phyloP scores from a whole-genome alignment of 208 protist genomes.

The Trichomonas tenax region DNA sequence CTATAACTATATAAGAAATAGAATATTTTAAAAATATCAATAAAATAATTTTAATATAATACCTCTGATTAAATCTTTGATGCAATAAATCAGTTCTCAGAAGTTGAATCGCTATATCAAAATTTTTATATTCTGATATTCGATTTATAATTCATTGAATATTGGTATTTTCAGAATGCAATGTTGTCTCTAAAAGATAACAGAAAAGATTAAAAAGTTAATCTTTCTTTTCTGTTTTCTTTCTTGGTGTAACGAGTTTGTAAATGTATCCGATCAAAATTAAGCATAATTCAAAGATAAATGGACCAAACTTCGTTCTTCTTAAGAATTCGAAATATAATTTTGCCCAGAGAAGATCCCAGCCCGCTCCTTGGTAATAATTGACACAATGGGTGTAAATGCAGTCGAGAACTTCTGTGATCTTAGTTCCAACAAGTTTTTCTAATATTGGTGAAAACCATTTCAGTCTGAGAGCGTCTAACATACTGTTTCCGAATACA shows the following conservation, averaged over 20 bases:
- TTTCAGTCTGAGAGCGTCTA: neutral
- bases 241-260: neutral
- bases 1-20: no score
- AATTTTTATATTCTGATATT: no score
- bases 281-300: neutral
- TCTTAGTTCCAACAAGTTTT: neutral
- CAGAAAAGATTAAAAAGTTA: neutral
- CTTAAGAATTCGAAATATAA: neutral
- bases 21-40: no score
- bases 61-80: no score
- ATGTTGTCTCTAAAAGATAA: no score
- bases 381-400: neutral
- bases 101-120: no score
- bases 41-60: no score
- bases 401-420: neutral
- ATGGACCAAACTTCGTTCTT: neutral
- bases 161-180: no score
- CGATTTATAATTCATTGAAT: no score
- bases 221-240: neutral
- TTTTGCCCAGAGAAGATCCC: neutral
- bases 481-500: neutral
- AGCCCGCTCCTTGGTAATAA: neutral
- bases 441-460: neutral
- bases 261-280: neutral
- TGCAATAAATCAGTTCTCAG: no score